Conservation (phyloP, 257 asterid species). For the Ophiorrhiza pumila region DNA sequence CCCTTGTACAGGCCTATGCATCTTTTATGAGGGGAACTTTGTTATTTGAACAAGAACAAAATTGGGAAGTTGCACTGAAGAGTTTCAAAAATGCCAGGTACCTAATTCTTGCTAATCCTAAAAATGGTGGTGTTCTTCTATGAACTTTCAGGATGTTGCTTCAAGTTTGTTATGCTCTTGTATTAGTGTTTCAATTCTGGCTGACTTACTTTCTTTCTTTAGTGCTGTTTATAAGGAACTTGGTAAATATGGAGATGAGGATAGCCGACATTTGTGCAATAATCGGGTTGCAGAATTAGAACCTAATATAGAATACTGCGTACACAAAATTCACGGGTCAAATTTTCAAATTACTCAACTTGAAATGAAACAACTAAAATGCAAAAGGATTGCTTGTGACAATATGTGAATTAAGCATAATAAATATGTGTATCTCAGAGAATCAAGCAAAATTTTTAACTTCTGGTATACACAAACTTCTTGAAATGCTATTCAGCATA, state of each 20-base stretch:
- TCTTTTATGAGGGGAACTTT: conserved; percentile 90
- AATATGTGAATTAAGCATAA: not conserved
- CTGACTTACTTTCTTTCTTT: conserved; percentile 24
- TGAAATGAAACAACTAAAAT: conserved; percentile 12
- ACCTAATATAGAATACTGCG: conserved; percentile 82
- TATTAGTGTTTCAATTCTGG: too few relatives aligned
- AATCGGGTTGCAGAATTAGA: conserved; percentile 95
- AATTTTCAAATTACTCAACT: conserved; percentile 82
- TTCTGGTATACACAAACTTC: not conserved
- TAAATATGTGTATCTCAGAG: not conserved
- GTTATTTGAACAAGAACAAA: conserved; percentile 87
- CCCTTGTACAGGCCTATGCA: conserved; percentile 75
- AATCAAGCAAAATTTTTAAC: not conserved
- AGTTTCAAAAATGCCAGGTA: conserved; percentile 95
- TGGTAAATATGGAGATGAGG: conserved; percentile 94
- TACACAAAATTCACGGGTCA: conserved; percentile 90
- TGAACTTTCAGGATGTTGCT: conserved; percentile 5
- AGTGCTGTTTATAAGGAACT: conserved; percentile 99
- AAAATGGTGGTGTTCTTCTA: not conserved
- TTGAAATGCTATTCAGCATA: not conserved
- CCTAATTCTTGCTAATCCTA: conserved; percentile 9
- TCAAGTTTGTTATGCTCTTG: too few relatives aligned
- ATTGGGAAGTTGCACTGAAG: conserved; percentile 89
- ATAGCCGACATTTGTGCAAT: conserved; percentile 85
- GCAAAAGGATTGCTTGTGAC: not conserved